These are phyloP conservation scores for Ramaria rubella DNA, from an alignment of 768 basidiomycete species.

Conservation along the genomic window DNA sequence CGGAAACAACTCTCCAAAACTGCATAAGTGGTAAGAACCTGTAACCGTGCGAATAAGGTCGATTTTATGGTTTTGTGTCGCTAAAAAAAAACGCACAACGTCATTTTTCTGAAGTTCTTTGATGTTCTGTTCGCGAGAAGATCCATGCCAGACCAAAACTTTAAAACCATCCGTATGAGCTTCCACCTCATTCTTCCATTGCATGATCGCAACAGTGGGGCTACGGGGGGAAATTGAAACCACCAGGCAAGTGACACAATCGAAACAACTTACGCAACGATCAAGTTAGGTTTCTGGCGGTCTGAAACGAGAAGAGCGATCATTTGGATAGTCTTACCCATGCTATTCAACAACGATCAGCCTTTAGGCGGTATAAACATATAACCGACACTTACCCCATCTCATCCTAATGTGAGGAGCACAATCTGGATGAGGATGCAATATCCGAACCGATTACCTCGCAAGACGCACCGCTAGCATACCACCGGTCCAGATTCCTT, in stretches of 20 bases:
- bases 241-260: background rate
- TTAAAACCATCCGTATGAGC: slow-evolving; percentile 78
- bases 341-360: slow-evolving; percentile 36
- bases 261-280: slow-evolving; percentile 68
- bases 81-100: slow-evolving; percentile 52
- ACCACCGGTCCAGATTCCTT: slow-evolving; percentile 81
- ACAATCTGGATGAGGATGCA: background rate
- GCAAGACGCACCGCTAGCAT: slow-evolving; percentile 78
- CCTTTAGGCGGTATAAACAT: slow-evolving; percentile 1
- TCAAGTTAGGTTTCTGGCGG: slow-evolving; percentile 72
- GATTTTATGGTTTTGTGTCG: background rate
- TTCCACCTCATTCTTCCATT: slow-evolving; percentile 94
- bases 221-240: slow-evolving; percentile 21
- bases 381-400: slow-evolving; percentile 61
- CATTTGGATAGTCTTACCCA: slow-evolving; percentile 97
- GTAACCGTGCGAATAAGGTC: background rate
- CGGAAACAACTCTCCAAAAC: slow-evolving; percentile 89
- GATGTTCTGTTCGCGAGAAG: slow-evolving; percentile 57
- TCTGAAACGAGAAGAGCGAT: slow-evolving; percentile 85
- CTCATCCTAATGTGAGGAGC: slow-evolving; percentile 52
- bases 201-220: slow-evolving; percentile 48
- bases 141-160: slow-evolving; percentile 91
- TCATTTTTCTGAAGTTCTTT: slow-evolving; percentile 77
- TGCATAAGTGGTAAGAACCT: slow-evolving; percentile 83
- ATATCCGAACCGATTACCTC: background rate